Percentiles rank a stretch among this genome's conserved stretches.
These are phyloP conservation scores for Micractinium conductrix DNA, from an alignment of 139 green algal species.

Conservation along the genomic window DNA sequence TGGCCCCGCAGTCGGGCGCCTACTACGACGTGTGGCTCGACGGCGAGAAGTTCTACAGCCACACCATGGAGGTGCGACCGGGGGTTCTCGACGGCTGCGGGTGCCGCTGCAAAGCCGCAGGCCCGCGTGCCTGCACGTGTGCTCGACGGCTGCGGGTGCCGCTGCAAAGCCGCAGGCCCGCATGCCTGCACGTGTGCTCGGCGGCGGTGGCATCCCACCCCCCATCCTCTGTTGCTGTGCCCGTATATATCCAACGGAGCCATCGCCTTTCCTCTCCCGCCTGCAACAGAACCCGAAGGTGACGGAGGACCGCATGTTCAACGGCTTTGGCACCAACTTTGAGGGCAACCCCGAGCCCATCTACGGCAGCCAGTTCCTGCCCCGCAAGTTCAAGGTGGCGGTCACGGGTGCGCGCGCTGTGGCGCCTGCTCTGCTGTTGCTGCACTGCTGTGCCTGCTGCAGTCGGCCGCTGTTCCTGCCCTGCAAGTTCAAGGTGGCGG, in stretches of 20 bases:
- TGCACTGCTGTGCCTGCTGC: neutral
- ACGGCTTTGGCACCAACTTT: constrained; percentile 97
- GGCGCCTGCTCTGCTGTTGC: neutral
- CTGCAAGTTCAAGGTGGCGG: constrained; percentile 97
- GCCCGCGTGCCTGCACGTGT: too few relatives aligned
- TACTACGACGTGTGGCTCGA: constrained; percentile 99
- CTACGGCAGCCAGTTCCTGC: constrained; percentile 96
- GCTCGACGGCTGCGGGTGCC: too few relatives aligned
- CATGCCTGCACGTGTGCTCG: too few relatives aligned
- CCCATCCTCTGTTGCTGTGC: too few relatives aligned
- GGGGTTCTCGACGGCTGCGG: too few relatives aligned
- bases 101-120: too few relatives aligned
- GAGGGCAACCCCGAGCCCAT: constrained; percentile 94
- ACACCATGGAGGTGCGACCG: constrained; percentile 90
- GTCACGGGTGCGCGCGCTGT: constrained; percentile 68
- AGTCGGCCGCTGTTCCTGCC: too few relatives aligned
- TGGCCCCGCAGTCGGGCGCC: constrained; percentile 91
- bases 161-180: too few relatives aligned
- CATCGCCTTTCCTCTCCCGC: neutral
- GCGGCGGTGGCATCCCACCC: too few relatives aligned
- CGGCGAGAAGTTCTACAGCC: constrained; percentile 96
- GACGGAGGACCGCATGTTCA: constrained; percentile 84
- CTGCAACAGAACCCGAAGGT: constrained; percentile 83
- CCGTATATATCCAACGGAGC: neutral
- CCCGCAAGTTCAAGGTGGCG: constrained; percentile 98